Evolutionary conservation across 805 yeast genomes (phyloP).

Genomic region (Lachancea sp.): DNA sequence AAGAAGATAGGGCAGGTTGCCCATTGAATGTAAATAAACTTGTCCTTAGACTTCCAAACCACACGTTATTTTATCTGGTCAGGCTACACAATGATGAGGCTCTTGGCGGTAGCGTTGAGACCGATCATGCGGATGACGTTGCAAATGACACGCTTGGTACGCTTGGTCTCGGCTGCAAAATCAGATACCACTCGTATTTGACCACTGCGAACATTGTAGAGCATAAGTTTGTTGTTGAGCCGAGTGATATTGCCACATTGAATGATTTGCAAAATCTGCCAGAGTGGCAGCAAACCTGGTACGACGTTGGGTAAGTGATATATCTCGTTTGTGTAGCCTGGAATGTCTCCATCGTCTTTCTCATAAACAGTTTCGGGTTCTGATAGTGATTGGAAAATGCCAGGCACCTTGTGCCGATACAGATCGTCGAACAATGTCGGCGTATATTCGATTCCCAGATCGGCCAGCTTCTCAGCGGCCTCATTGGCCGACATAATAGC

Average conservation of each 20-base stretch:
- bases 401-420: constrained; percentile 7
- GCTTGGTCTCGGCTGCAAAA: constrained; percentile 19
- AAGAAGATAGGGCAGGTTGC: no score
- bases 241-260: constrained; percentile 24
- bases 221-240: constrained; percentile 21
- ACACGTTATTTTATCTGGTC: no score
- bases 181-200: constrained; percentile 23
- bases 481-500: constrained; percentile 21
- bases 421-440: constrained; percentile 10
- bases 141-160: constrained; percentile 29
- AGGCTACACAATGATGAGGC: constrained; percentile 20
- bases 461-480: constrained; percentile 15
- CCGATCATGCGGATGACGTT: constrained; percentile 43
- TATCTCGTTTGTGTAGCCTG: constrained; percentile 9
- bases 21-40: no score
- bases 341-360: constrained; percentile 13
- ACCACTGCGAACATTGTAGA: constrained; percentile 21
- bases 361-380: constrained; percentile 10
- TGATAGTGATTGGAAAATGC: neutral
- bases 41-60: no score
- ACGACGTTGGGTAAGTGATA: constrained; percentile 37
- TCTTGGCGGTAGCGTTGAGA: constrained; percentile 30
- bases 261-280: constrained; percentile 38
- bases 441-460: constrained; percentile 19
- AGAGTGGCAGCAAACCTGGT: constrained; percentile 47